phyloP scores from a whole-genome alignment of 768 basidiomycete species.

The Lactarius pseudohatsudake region DNA sequence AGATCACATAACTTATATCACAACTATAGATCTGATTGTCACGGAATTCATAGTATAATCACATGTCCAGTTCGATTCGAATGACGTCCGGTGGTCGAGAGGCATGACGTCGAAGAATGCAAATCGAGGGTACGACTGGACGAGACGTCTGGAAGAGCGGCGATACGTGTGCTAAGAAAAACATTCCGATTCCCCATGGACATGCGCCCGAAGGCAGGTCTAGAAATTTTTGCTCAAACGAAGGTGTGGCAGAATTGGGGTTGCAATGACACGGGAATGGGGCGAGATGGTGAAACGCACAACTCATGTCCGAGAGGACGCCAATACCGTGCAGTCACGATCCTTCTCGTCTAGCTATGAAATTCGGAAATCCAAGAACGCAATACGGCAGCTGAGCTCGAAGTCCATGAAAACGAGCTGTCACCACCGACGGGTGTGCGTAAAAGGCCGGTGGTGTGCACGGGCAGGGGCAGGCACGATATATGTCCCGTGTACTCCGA shows the following conservation, averaged over 20 bases:
- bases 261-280: slow-evolving; percentile 10
- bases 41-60: slow-evolving; percentile 13
- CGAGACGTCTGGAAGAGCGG: neutral
- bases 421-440: neutral
- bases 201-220: slow-evolving; percentile 13
- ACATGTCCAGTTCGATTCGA: slow-evolving; percentile 15
- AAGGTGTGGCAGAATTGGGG: slow-evolving; percentile 20
- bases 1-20: slow-evolving; percentile 25
- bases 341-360: neutral
- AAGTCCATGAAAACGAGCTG: neutral
- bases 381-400: slow-evolving; percentile 21
- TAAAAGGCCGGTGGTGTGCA: neutral
- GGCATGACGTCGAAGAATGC: slow-evolving; percentile 19
- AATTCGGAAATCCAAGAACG: slow-evolving; percentile 2
- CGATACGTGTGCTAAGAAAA: neutral
- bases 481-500: neutral
- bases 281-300: neutral
- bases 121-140: neutral
- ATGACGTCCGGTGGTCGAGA: slow-evolving; percentile 19
- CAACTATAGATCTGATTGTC: slow-evolving; percentile 8
- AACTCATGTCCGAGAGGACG: neutral
- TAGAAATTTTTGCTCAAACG: slow-evolving; percentile 10
- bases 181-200: slow-evolving; percentile 8
- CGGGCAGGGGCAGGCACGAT: neutral
- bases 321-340: slow-evolving; percentile 18